phyloP scores from a whole-genome alignment of 495 filamentous ascomycete genomes.

The Penicillium mononematosum region DNA sequence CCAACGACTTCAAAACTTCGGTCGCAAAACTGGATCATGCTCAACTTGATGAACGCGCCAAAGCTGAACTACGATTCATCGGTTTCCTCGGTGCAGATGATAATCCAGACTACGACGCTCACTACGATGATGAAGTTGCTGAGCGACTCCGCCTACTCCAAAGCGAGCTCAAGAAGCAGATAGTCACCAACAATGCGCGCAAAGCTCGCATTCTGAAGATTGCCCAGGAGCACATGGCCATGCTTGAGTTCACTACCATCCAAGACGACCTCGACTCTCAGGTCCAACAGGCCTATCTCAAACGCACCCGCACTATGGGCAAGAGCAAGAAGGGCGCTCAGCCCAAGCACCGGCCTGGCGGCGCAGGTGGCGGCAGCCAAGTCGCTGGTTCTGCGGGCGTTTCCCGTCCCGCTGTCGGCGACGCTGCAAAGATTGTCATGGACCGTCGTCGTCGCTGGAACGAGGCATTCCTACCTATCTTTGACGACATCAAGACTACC shows the following conservation, averaged over 20 bases:
- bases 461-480: constrained; percentile 80
- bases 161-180: constrained; percentile 72
- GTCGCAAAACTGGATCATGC: constrained; percentile 72
- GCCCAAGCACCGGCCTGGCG: constrained; percentile 70
- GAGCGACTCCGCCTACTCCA: constrained; percentile 86
- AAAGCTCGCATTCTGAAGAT: constrained; percentile 83
- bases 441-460: constrained; percentile 83
- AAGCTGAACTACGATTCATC: constrained; percentile 89
- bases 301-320: constrained; percentile 90
- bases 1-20: constrained; percentile 55
- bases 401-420: constrained; percentile 80
- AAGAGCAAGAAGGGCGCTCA: constrained; percentile 79
- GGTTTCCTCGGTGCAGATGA: constrained; percentile 76
- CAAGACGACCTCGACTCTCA: constrained; percentile 94
- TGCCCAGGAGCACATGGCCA: constrained; percentile 85
- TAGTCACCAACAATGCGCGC: constrained; percentile 81
- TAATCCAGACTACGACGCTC: constrained; percentile 75
- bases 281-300: constrained; percentile 91
- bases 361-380: constrained; percentile 55
- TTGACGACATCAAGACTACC: constrained; percentile 67
- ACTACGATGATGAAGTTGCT: constrained; percentile 92
- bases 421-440: constrained; percentile 86
- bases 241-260: constrained; percentile 95
- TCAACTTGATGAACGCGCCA: constrained; percentile 83
- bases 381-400: constrained; percentile 49